Base-by-base conservation (phyloP, 345 rosid species). In the Bruguiera parviflora region DNA sequence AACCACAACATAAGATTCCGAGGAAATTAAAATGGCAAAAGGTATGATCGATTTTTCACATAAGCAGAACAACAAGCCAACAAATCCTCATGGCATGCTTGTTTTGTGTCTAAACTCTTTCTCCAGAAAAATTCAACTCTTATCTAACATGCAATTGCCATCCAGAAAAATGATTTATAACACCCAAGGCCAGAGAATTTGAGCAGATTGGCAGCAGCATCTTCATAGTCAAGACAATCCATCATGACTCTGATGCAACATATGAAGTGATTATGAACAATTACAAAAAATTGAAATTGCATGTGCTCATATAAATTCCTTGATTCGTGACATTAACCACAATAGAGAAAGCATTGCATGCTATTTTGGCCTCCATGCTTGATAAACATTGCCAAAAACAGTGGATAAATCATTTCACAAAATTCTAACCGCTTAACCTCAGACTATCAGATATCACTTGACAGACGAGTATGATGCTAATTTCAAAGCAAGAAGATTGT, bases 341-440 rank as follows among this genome's bases (percentile, higher is more conserved):
- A 22, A 25, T 16, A 51, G 11, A 65, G 18, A 65, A 9, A 39
- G 53, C 4, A 29, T 29, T 19, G 10, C 46, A 49, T 8, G 68
- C 10, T 32, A 31, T 16, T n/a, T 9, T 21, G 15, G 20, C 27
- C 24, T 33, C 25, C 5, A 2, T 11, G 13, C 18, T 10, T 43
- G 55, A 53, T 66, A 11, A 53, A 59, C 47, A 15, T 9, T 13
- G 65, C 46, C 58, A 62, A 69, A 59, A 33, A 11, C 49, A 29
- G 43, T 58, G 53, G 47, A 60, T 22, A 59, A 10, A 19, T 27
- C 22, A 58, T 15, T 15, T 20, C 28, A 58, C 28, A 39, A 68
- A 31, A 68, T 68, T 47, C 35, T 46, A 8, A 27, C n/a, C 27
- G 8, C 21, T n/a, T 31, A 57, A 59, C 18, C 56, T 57, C 22